Evolutionary conservation across 2,329 filamentous ascomycete species (phyloP).

Genomic region (Xylaria multiplex): DNA sequence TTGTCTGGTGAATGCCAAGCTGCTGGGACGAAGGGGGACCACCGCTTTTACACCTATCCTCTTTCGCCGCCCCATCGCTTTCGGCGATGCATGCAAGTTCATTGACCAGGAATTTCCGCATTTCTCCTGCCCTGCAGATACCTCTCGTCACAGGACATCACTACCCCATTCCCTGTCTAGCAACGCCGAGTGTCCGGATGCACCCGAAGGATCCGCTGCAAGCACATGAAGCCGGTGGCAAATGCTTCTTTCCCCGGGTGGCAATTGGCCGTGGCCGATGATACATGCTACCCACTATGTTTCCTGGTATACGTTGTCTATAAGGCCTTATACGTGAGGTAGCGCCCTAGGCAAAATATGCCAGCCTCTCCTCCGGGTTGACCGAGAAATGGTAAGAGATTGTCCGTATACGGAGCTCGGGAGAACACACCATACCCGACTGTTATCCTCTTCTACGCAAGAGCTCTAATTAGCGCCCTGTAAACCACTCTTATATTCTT

Average conservation of each 20-base stretch:
- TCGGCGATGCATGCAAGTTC: slow-evolving; percentile 18
- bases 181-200: slow-evolving; percentile 15
- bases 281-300: slow-evolving; percentile 5
- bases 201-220: slow-evolving; percentile 17
- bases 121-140: slow-evolving; percentile 28
- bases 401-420: not conserved
- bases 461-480: not conserved
- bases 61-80: slow-evolving; percentile 23
- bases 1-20: slow-evolving; percentile 23
- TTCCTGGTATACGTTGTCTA: not conserved
- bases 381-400: slow-evolving; percentile 5
- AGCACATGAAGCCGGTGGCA: slow-evolving; percentile 5
- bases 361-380: not conserved
- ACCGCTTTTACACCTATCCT: slow-evolving; percentile 18
- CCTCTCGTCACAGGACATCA: slow-evolving; percentile 34
- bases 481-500: not conserved
- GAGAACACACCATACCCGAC: not conserved
- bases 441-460: not conserved
- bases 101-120: slow-evolving; percentile 11
- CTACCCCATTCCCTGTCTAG: slow-evolving; percentile 18
- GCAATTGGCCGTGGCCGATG: slow-evolving; percentile 1
- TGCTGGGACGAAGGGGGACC: slow-evolving; percentile 17
- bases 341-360: not conserved
- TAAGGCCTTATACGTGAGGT: not conserved
- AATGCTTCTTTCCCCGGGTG: slow-evolving; percentile 12